Evolutionary conservation across 192 early-diverging fungal genomes (phyloP).

Genomic region (Umbelopsis ramanniana): DNA sequence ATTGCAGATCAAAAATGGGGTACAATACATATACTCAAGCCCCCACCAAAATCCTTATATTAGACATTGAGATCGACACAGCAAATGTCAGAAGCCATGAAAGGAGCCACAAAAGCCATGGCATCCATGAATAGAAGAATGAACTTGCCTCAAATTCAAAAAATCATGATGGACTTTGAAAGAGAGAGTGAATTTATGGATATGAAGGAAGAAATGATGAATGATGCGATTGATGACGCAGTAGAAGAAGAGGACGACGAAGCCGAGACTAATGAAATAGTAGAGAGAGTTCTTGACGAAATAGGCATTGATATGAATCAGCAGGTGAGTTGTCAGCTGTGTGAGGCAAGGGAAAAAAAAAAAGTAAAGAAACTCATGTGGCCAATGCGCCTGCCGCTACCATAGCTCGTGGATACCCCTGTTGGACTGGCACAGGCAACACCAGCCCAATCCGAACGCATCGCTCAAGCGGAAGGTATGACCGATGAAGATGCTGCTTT

Average conservation of each 20-base stretch:
- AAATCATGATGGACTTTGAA: constrained; percentile 99
- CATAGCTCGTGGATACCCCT: constrained; percentile 52
- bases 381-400: neutral
- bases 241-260: constrained; percentile 96
- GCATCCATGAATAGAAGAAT: constrained; percentile 92
- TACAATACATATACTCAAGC: neutral
- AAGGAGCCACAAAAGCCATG: constrained; percentile 97
- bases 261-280: constrained; percentile 87
- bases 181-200: constrained; percentile 95
- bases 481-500: constrained; percentile 78
- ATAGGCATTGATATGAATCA: constrained; percentile 85
- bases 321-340: constrained; percentile 55
- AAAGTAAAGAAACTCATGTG: constrained; percentile 1
- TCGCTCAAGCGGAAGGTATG: constrained; percentile 59
- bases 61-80: constrained; percentile 93
- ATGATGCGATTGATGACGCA: constrained; percentile 94
- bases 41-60: neutral
- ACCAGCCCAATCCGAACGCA: constrained; percentile 38
- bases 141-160: constrained; percentile 92
- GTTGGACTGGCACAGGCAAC: constrained; percentile 48
- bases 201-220: constrained; percentile 99
- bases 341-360: neutral
- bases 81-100: constrained; percentile 95
- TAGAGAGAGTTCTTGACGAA: constrained; percentile 94
- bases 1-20: neutral